Evolutionary conservation across 2,329 filamentous ascomycete species (phyloP).

Genomic region (Fusarium pseudograminearum): DNA sequence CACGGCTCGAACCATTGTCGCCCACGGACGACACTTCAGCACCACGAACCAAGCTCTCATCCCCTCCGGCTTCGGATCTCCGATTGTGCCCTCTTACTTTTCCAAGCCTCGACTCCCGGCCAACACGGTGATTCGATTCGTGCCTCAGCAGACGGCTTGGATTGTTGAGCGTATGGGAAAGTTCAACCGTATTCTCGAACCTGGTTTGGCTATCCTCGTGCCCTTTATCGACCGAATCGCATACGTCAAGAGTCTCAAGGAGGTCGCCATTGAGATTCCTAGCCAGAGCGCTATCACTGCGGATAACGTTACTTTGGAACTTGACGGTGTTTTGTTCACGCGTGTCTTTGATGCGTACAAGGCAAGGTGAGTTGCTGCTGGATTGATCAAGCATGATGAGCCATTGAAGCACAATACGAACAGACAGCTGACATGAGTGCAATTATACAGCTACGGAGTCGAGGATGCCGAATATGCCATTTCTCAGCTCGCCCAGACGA

Average conservation of each 20-base stretch:
- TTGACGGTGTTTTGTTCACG: constrained; percentile 96
- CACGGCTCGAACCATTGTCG: constrained; percentile 30
- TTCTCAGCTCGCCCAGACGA: constrained; percentile 96
- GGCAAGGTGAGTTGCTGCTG: constrained; percentile 73
- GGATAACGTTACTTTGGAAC: constrained; percentile 96
- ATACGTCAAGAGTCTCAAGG: constrained; percentile 98
- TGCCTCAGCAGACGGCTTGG: constrained; percentile 99
- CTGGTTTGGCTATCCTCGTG: constrained; percentile 87
- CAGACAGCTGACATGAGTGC: constrained; percentile 17
- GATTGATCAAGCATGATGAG: not conserved
- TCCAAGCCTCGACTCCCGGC: constrained; percentile 80
- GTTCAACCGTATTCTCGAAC: constrained; percentile 92
- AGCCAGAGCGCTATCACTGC: constrained; percentile 98
- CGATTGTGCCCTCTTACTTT: constrained; percentile 78
- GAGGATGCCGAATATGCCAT: constrained; percentile 99
- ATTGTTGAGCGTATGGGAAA: constrained; percentile 99
- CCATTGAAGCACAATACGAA: not conserved
- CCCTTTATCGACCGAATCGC: constrained; percentile 95
- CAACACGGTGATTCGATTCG: constrained; percentile 95
- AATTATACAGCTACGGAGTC: constrained; percentile 83
- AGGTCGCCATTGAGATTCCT: constrained; percentile 95
- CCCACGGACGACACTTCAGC: constrained; percentile 48
- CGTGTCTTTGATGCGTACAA: constrained; percentile 98
- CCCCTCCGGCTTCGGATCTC: constrained; percentile 50
- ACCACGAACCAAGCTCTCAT: constrained; percentile 51